Conservation (phyloP, 768 basidiomycete species). For the Phlebiopsis flavidoalba region DNA sequence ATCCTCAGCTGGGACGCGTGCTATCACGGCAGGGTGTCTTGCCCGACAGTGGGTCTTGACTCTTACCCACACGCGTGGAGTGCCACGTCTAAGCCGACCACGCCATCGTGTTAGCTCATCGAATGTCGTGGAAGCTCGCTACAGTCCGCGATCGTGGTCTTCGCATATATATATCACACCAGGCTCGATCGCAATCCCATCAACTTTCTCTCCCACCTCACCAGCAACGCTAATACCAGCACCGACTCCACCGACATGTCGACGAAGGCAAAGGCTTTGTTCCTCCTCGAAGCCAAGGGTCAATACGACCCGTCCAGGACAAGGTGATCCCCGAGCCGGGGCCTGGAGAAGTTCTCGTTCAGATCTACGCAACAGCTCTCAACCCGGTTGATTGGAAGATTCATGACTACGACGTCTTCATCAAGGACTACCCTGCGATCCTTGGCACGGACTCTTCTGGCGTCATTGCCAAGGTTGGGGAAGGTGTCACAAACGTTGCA, state of each 20-base stretch:
- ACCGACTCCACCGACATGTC: not conserved
- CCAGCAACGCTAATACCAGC: not conserved
- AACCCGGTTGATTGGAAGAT: constrained; percentile 34
- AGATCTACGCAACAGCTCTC: constrained; percentile 23
- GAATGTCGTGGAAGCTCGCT: not conserved
- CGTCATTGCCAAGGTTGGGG: constrained; percentile 33
- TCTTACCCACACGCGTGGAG: no score
- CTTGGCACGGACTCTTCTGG: constrained; percentile 26
- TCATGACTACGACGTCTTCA: constrained; percentile 18
- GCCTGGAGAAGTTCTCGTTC: constrained; percentile 23
- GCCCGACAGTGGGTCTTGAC: no score
- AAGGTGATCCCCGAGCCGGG: constrained; percentile 14
- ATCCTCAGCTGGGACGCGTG: no score
- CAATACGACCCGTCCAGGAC: not conserved
- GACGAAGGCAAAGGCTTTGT: constrained; percentile 10
- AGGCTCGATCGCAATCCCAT: not conserved
- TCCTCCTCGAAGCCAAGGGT: constrained; percentile 8
- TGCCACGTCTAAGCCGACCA: no score
- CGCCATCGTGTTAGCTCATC: not conserved
- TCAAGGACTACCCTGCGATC: constrained; percentile 29
- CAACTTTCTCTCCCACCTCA: not conserved
- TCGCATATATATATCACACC: not conserved
- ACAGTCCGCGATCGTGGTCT: not conserved
- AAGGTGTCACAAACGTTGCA: constrained; percentile 29
- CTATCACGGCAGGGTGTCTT: no score